These are phyloP conservation scores for Amylocarpus encephaloides DNA, from an alignment of 2,329 filamentous ascomycete genomes.

Conservation along the genomic window DNA sequence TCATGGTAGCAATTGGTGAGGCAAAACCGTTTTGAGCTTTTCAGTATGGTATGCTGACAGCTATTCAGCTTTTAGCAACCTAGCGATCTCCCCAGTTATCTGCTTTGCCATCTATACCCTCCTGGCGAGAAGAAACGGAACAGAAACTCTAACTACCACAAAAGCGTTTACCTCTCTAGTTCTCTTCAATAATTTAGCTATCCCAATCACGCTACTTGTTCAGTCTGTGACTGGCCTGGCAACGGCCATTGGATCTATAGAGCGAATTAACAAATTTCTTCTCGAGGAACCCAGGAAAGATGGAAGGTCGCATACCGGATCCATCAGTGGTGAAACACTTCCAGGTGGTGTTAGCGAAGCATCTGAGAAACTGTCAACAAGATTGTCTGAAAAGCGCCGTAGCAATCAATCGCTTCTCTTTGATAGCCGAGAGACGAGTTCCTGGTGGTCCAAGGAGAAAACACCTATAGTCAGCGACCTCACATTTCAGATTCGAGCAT, in stretches of 20 bases:
- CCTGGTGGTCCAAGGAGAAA: constrained; percentile 13
- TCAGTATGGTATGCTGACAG: constrained; percentile 5
- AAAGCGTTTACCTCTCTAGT: neutral
- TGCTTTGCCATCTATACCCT: constrained; percentile 9
- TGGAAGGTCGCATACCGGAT: constrained; percentile 28
- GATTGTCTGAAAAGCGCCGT: constrained; percentile 1
- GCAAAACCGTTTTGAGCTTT: too few species aligned
- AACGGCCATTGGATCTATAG: too few species aligned
- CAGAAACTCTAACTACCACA: neutral
- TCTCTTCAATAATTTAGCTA: neutral
- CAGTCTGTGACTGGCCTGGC: too few species aligned
- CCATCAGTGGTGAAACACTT: constrained; percentile 4
- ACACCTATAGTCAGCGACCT: constrained; percentile 10
- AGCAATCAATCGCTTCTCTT: constrained; percentile 1
- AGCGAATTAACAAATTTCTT: neutral
- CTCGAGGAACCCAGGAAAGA: constrained; percentile 17
- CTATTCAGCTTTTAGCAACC: constrained; percentile 15
- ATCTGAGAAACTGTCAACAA: neutral
- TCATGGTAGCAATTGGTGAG: neutral
- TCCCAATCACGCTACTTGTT: neutral
- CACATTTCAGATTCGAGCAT: constrained; percentile 9
- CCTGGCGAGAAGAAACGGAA: constrained; percentile 4
- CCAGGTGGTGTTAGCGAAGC: neutral
- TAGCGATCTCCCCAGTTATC: constrained; percentile 1
- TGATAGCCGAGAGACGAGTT: constrained; percentile 9